Conservation (phyloP, 2,329 filamentous ascomycete species). For the Calonectria pauciramosa region DNA sequence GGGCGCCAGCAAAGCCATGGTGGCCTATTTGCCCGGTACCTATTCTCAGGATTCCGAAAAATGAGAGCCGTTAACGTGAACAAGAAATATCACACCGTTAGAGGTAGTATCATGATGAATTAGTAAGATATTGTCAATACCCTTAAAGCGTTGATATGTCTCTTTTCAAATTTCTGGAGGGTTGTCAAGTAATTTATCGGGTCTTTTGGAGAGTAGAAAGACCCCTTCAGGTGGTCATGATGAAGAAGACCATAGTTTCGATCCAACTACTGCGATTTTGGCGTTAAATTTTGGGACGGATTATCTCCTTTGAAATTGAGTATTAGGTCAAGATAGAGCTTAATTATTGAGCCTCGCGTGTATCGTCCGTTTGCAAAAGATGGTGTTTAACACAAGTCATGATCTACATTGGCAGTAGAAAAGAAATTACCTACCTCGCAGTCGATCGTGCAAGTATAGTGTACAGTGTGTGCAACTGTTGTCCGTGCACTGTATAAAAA, state of each 20-base stretch:
- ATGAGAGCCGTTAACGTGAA: conserved; percentile 9
- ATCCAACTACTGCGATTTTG: not conserved
- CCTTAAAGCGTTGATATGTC: no score
- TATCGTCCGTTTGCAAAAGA: not conserved
- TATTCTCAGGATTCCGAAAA: conserved; percentile 13
- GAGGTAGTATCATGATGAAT: not conserved
- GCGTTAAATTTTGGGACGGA: not conserved
- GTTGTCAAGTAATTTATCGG: not conserved
- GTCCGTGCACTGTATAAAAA: conserved; percentile 34
- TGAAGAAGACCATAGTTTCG: not conserved
- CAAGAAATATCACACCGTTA: not conserved
- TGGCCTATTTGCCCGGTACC: conserved; percentile 70
- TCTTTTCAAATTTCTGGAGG: not conserved
- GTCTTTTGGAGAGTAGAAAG: not conserved
- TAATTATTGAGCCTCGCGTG: not conserved
- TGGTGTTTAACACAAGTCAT: no score
- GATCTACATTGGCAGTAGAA: not conserved
- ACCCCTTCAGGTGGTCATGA: not conserved
- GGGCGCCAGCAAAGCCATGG: conserved; percentile 87
- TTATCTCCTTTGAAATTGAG: not conserved
- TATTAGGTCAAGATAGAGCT: not conserved
- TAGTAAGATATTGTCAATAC: not conserved
- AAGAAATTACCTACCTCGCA: not conserved
- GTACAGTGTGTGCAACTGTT: conserved; percentile 2
- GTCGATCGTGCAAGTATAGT: not conserved